Evolutionary conservation across 495 filamentous ascomycete species (phyloP).

Genomic region (Lasiosphaeria miniovina): DNA sequence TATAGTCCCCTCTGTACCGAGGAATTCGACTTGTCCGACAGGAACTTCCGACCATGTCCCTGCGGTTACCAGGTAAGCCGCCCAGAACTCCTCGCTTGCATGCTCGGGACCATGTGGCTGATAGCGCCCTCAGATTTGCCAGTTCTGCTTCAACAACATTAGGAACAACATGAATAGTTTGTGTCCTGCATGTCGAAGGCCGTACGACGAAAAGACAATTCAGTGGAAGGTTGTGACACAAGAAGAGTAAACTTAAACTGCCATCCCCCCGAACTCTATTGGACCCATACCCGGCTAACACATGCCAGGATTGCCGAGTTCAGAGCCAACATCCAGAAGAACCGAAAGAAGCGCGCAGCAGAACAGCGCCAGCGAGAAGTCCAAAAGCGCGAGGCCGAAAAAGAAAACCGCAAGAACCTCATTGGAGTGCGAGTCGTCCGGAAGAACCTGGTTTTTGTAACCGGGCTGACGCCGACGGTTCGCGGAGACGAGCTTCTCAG

Average conservation of each 20-base stretch:
- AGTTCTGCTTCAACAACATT: conserved; percentile 99
- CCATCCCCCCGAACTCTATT: conserved; percentile 3
- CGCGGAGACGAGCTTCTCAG: conserved; percentile 86
- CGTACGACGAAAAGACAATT: conserved; percentile 94
- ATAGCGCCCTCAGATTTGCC: conserved; percentile 72
- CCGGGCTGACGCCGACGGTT: conserved; percentile 85
- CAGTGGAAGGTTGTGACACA: conserved; percentile 89
- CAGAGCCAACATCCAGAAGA: conserved; percentile 83
- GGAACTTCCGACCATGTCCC: conserved; percentile 95
- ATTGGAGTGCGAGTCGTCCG: conserved; percentile 93
- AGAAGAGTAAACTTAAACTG: conserved; percentile 67
- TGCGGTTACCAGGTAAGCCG: conserved; percentile 88
- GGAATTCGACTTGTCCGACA: conserved; percentile 95
- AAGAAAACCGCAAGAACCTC: conserved; percentile 88
- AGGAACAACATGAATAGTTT: conserved; percentile 91
- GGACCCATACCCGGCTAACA: conserved; percentile 24
- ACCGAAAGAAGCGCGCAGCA: conserved; percentile 79
- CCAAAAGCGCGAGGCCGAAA: conserved; percentile 93
- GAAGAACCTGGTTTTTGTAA: conserved; percentile 98
- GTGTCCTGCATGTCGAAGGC: conserved; percentile 91
- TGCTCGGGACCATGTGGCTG: conserved; percentile 18
- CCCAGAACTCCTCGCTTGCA: background rate
- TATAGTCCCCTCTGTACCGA: conserved; percentile 93
- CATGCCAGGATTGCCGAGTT: conserved; percentile 53
- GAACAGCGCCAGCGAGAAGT: conserved; percentile 91